Evolutionary conservation across 2,329 filamentous ascomycete species (phyloP).

Genomic region (Penicillium verrucosum): DNA sequence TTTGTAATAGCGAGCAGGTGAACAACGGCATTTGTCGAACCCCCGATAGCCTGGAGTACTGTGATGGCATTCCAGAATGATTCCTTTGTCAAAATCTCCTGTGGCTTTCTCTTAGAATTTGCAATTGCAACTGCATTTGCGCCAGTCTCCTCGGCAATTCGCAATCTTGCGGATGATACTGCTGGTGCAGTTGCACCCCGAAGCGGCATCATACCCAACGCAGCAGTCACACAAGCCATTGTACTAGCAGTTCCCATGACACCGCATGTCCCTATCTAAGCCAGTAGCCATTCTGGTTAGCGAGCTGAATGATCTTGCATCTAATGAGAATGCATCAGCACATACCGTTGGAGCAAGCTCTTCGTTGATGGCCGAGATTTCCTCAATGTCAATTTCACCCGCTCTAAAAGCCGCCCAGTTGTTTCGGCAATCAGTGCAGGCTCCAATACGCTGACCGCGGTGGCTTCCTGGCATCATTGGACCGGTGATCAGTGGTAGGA

Average conservation of each 20-base stretch:
- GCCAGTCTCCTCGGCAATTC: slow-evolving; percentile 56
- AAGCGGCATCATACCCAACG: slow-evolving; percentile 53
- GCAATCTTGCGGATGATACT: slow-evolving; percentile 50
- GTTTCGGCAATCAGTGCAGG: slow-evolving; percentile 71
- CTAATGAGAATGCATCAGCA: neutral
- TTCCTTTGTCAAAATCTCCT: slow-evolving; percentile 45
- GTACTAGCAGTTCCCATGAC: slow-evolving; percentile 59
- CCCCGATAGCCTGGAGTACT: slow-evolving; percentile 55
- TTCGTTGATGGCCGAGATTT: slow-evolving; percentile 67
- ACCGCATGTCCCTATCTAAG: slow-evolving; percentile 51
- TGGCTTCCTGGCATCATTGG: slow-evolving; percentile 74
- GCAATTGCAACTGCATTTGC: slow-evolving; percentile 48
- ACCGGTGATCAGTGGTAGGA: slow-evolving; percentile 66
- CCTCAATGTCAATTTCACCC: slow-evolving; percentile 66
- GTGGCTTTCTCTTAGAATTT: slow-evolving; percentile 40
- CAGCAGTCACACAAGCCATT: slow-evolving; percentile 55
- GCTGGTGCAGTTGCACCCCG: slow-evolving; percentile 53
- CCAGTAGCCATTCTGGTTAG: neutral
- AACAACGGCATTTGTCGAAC: slow-evolving; percentile 55
- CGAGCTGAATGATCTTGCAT: neutral
- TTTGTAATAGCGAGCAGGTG: slow-evolving; percentile 56
- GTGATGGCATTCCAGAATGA: slow-evolving; percentile 54
- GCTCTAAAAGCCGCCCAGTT: slow-evolving; percentile 70
- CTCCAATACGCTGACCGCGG: slow-evolving; percentile 62
- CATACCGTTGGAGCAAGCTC: slow-evolving; percentile 67